Evolutionary conservation across 2,329 filamentous ascomycete species (phyloP).

Genomic region (Triangularia verruculosa): DNA sequence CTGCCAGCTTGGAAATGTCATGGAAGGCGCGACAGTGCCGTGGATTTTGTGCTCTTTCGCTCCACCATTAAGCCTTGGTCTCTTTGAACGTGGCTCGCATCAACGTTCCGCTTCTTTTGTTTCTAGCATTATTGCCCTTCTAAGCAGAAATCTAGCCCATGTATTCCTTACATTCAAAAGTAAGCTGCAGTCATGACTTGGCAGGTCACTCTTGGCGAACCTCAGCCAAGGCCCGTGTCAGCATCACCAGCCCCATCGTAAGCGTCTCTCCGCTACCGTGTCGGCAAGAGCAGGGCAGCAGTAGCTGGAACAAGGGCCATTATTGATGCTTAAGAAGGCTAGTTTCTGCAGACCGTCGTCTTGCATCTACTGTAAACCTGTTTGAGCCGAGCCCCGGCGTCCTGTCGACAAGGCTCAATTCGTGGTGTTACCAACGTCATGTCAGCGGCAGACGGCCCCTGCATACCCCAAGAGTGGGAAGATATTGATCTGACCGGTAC

Average conservation of each 20-base stretch:
- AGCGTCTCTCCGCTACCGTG: neutral
- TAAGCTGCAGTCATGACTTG: neutral
- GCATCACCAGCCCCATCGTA: neutral
- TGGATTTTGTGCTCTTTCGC: neutral
- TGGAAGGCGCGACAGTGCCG: neutral
- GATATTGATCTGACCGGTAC: neutral
- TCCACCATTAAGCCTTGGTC: neutral
- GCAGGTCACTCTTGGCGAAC: neutral
- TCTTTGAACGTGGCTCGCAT: neutral
- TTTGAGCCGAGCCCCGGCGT: neutral
- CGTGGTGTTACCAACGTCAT: neutral
- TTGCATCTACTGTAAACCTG: neutral
- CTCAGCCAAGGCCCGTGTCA: neutral
- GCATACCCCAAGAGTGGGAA: neutral
- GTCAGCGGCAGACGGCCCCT: neutral
- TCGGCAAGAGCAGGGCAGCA: too few species aligned
- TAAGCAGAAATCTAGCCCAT: neutral
- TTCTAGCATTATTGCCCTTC: neutral
- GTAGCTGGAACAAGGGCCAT: neutral
- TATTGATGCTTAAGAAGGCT: neutral
- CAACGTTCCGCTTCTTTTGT: neutral
- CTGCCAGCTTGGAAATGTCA: neutral
- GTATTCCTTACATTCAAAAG: neutral
- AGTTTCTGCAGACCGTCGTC: too few species aligned
- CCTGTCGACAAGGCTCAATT: neutral